These are phyloP conservation scores for Craspedostauros australis DNA, from an alignment of 108 stramenopile genomes.

Conservation along the genomic window DNA sequence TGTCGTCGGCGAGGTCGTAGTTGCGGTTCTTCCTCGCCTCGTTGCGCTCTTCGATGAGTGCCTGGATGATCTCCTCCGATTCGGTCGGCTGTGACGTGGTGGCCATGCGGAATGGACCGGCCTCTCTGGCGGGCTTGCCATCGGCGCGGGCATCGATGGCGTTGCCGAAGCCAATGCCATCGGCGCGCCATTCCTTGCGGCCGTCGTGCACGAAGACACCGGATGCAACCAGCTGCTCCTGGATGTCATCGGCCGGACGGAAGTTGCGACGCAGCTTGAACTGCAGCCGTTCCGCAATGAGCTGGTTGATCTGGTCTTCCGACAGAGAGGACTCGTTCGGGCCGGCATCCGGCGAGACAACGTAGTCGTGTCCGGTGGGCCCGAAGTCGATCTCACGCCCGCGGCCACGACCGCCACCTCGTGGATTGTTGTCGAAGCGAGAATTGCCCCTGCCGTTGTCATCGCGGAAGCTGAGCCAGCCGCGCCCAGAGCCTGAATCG, in stretches of 20 bases:
- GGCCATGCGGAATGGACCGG: too few relatives aligned
- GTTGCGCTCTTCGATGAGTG: constrained; percentile 25
- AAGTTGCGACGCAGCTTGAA: constrained; percentile 53
- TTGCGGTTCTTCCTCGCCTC: constrained; percentile 39
- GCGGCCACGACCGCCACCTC: constrained; percentile 12
- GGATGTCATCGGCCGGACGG: constrained; percentile 48
- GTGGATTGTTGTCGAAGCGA: constrained; percentile 10
- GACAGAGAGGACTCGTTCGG: constrained; percentile 31
- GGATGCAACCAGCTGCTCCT: constrained; percentile 26
- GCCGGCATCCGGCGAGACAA: constrained; percentile 28
- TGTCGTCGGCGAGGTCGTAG: constrained; percentile 50
- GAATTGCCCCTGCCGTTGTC: constrained; percentile 4
- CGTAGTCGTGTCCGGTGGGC: constrained; percentile 75
- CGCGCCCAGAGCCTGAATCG: constrained; percentile 22
- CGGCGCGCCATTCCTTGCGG: constrained; percentile 53
- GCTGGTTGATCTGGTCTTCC: constrained; percentile 52
- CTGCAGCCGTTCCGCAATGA: constrained; percentile 53
- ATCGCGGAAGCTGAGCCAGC: constrained; percentile 6
- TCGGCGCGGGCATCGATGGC: constrained; percentile 3
- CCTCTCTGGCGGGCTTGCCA: constrained; percentile 12
- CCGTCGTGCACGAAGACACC: constrained; percentile 60
- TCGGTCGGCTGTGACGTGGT: too few relatives aligned
- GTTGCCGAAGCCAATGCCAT: constrained; percentile 41
- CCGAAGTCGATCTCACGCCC: constrained; percentile 40
- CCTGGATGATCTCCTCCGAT: constrained; percentile 17